phyloP scores from a whole-genome alignment of 2,329 filamentous ascomycete species.

The Cercospora sp. region DNA sequence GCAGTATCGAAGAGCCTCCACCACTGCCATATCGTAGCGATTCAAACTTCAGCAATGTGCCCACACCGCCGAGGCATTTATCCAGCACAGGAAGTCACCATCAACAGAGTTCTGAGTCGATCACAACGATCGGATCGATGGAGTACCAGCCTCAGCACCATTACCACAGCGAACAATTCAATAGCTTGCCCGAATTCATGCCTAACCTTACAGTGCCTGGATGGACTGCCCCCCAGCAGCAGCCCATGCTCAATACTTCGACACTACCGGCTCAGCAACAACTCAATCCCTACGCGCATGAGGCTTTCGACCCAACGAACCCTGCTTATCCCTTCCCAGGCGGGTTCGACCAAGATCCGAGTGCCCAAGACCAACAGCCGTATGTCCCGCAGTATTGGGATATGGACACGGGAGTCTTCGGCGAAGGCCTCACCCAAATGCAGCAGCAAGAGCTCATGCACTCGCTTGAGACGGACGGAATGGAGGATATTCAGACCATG shows the following conservation, averaged over 20 bases:
- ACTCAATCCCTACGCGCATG: conserved; percentile 24
- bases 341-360: conserved; percentile 15
- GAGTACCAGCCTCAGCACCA: conserved; percentile 23
- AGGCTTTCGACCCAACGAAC: conserved; percentile 32
- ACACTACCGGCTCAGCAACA: conserved; percentile 22
- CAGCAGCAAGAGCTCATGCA: conserved; percentile 43
- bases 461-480: conserved; percentile 41
- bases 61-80: conserved; percentile 21
- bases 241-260: conserved; percentile 19
- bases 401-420: conserved; percentile 35
- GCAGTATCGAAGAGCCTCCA: conserved; percentile 37
- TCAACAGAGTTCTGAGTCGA: conserved; percentile 24
- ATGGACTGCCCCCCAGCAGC: conserved; percentile 27
- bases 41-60: conserved; percentile 14
- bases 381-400: conserved; percentile 33
- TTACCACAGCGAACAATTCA: conserved; percentile 29
- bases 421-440: conserved; percentile 36
- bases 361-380: conserved; percentile 11
- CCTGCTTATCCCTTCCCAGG: conserved; percentile 32
- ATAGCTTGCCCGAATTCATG: conserved; percentile 36
- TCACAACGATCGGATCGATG: conserved; percentile 22
- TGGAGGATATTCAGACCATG: conserved; percentile 42
- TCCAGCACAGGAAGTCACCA: conserved; percentile 14
- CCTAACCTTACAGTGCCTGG: conserved; percentile 31
- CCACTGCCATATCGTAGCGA: conserved; percentile 36